Evolutionary conservation across 2,329 filamentous ascomycete genomes (phyloP), one percentile per base, ranked within the genome.

Genomic region (Gnomoniopsis sp.): DNA sequence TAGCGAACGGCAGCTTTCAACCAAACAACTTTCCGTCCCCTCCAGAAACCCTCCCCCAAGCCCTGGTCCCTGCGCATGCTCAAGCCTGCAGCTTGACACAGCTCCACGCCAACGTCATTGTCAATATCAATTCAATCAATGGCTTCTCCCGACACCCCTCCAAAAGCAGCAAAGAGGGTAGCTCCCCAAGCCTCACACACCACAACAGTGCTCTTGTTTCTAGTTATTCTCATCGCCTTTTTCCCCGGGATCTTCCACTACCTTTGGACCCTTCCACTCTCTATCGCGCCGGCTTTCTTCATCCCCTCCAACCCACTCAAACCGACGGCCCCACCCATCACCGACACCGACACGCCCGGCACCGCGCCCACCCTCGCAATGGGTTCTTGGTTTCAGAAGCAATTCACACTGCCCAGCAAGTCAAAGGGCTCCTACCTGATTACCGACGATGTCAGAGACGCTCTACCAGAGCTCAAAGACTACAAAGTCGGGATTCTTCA

Each of bases 401-500:
- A 88, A 53, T 87, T 98, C 75, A 85, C 86, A 1, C 87, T 98
- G 15, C 90, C 91, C 53, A 71, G 90, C 21, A 84, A 85, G 70
- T 84, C 87, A 48, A 87, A 93, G 61, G 95, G 95, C 71, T 91
- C 87, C 55, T 97, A 97, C 77, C 89, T 98, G 60, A 83, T 98
- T 68, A 97, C 93, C 53, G 86, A 93, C 71, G 79, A 88, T 54
- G 83, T 98, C 57, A 66, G 85, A 26, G 77, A 80, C 52, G 79
- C 86, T 60, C 77, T 98, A 1, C 93, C 93, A 3, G 92, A 97
- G 75, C 83, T 98, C 64, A 80, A 81, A 60, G 73, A 84, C 65
- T 96, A 96, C 83, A 93, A 93, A 72, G 85, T 95, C 66, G 92
- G 92, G 48, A 76, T 96, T 61, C 77, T 98, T 63, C 87, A 96